phyloP scores from a whole-genome alignment of 768 basidiomycete species.

The Suillus subluteus region DNA sequence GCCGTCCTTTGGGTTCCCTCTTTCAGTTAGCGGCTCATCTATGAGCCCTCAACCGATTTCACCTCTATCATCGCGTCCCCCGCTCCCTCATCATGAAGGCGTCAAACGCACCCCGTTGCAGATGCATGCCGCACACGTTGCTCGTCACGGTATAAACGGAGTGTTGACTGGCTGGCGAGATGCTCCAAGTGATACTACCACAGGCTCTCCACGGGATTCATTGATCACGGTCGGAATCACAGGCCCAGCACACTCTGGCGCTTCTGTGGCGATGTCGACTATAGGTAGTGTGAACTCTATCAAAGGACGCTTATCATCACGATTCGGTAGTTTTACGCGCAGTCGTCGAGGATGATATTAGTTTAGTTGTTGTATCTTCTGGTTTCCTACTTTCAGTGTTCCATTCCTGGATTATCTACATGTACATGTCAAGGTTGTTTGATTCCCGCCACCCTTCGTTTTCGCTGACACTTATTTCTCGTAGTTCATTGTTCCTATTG shows the following conservation, averaged over 20 bases:
- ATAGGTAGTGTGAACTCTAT: slow-evolving; percentile 68
- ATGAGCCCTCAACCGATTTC: slow-evolving; percentile 50
- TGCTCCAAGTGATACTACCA: slow-evolving; percentile 41
- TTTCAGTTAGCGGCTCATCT: slow-evolving; percentile 51
- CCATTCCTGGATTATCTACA: neutral
- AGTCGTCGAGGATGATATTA: slow-evolving; percentile 39
- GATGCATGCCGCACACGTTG: slow-evolving; percentile 77
- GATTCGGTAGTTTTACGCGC: slow-evolving; percentile 72
- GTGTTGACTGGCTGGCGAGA: slow-evolving; percentile 81
- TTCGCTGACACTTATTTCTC: neutral
- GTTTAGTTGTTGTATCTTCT: slow-evolving; percentile 18
- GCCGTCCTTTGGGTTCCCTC: slow-evolving; percentile 50
- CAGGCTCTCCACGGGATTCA: slow-evolving; percentile 71
- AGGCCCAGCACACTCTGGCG: slow-evolving; percentile 47
- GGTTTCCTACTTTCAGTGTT: slow-evolving; percentile 15
- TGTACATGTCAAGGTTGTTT: neutral
- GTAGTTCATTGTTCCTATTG: neutral
- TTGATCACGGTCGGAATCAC: slow-evolving; percentile 70
- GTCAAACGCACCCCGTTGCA: slow-evolving; percentile 76
- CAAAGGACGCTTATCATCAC: slow-evolving; percentile 68
- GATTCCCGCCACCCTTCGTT: neutral
- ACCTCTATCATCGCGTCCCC: slow-evolving; percentile 38
- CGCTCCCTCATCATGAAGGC: slow-evolving; percentile 16
- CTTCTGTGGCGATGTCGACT: slow-evolving; percentile 65
- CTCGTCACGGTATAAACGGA: slow-evolving; percentile 82